phyloP scores from a whole-genome alignment of 2,329 filamentous ascomycete species.

The Colletotrichum simmondsii region DNA sequence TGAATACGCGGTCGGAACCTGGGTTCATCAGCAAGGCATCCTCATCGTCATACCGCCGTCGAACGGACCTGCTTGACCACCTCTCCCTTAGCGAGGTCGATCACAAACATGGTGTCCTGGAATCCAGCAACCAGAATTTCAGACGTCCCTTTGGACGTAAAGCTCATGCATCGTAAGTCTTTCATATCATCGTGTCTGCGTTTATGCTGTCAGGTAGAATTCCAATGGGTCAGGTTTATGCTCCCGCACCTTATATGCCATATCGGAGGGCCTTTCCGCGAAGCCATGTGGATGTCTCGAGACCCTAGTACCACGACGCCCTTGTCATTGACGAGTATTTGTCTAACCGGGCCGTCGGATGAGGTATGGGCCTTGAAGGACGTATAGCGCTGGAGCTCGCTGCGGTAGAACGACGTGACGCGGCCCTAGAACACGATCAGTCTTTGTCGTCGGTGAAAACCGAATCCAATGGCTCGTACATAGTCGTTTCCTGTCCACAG shows the following conservation, averaged over 20 bases:
- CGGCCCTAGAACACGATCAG: slow-evolving; percentile 72
- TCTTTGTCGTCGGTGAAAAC: not conserved
- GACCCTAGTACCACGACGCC: slow-evolving; percentile 88
- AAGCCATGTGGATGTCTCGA: slow-evolving; percentile 88
- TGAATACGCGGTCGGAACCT: slow-evolving; percentile 77
- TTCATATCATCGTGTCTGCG: slow-evolving; percentile 78
- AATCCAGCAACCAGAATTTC: slow-evolving; percentile 89
- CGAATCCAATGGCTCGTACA: slow-evolving; percentile 60
- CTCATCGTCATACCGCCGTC: not conserved
- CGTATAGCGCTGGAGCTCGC: slow-evolving; percentile 88
- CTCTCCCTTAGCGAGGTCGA: slow-evolving; percentile 76
- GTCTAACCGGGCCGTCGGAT: slow-evolving; percentile 82
- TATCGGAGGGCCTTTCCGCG: slow-evolving; percentile 81
- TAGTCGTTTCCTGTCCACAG: slow-evolving; percentile 94
- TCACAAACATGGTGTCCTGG: slow-evolving; percentile 86
- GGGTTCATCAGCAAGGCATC: slow-evolving; percentile 43
- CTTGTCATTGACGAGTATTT: slow-evolving; percentile 90
- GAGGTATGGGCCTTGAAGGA: slow-evolving; percentile 84
- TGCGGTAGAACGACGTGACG: slow-evolving; percentile 87
- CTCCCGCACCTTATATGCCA: slow-evolving; percentile 83
- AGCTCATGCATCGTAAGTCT: slow-evolving; percentile 94
- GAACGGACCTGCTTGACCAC: slow-evolving; percentile 71
- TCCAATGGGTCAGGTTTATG: not conserved
- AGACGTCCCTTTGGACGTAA: slow-evolving; percentile 84
- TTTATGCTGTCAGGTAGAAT: slow-evolving; percentile 20